phyloP scores from a whole-genome alignment of 176 grass and related monocot genomes.

The Secale cereale region DNA sequence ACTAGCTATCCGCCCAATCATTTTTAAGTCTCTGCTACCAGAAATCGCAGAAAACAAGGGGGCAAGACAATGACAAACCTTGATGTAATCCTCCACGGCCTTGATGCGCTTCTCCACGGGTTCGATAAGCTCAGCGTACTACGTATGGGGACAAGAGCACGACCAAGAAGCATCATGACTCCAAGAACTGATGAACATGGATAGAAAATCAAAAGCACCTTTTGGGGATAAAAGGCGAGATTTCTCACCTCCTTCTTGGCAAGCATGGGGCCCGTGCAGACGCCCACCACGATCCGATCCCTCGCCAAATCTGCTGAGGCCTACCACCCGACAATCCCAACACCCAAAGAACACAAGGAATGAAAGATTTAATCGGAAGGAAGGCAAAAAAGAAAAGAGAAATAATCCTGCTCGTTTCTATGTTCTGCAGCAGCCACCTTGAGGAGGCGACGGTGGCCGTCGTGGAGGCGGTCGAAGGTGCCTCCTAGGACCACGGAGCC shows the following conservation, averaged over 20 bases:
- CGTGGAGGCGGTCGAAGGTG: slow-evolving; percentile 74
- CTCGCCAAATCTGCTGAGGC: slow-evolving; percentile 51
- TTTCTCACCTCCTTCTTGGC: slow-evolving; percentile 56
- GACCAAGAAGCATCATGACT: background rate
- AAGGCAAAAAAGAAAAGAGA: background rate
- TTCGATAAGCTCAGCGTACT: slow-evolving; percentile 55
- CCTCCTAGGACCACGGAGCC: slow-evolving; percentile 53
- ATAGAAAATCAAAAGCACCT: background rate
- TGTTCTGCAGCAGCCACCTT: slow-evolving; percentile 23
- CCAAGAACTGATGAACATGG: background rate
- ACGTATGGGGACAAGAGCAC: background rate
- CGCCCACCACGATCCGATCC: slow-evolving; percentile 52
- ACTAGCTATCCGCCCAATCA: background rate
- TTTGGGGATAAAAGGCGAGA: background rate
- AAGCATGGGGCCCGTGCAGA: slow-evolving; percentile 66
- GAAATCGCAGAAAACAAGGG: background rate
- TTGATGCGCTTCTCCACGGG: slow-evolving; percentile 49
- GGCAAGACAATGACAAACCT: slow-evolving; percentile 34
- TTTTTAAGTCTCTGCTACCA: background rate
- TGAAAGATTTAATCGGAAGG: slow-evolving; percentile 13
- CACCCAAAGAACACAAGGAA: background rate
- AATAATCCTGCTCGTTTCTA: background rate
- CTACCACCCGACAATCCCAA: slow-evolving; percentile 22
- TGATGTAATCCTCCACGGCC: slow-evolving; percentile 62
- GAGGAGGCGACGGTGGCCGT: slow-evolving; percentile 63